phyloP scores from a whole-genome alignment of 2,329 filamentous ascomycete genomes.

The Emergomyces pasteurianus region DNA sequence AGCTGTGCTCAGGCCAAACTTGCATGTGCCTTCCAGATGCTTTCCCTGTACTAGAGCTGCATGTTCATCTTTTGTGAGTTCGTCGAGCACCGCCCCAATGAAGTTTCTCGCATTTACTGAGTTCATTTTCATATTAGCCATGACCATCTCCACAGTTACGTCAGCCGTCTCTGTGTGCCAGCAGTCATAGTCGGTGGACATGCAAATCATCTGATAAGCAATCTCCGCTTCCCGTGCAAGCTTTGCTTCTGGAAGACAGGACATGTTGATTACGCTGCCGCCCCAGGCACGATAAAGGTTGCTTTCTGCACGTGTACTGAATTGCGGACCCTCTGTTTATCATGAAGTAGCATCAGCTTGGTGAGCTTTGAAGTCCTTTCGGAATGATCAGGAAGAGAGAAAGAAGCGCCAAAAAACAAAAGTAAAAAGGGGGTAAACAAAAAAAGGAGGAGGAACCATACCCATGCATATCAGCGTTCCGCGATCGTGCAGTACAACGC shows the following conservation, averaged over 20 bases:
- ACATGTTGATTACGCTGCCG: conserved; percentile 97
- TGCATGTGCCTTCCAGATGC: conserved; percentile 65
- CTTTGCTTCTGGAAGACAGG: conserved; percentile 86
- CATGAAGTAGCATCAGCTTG: neutral
- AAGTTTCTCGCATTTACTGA: conserved; percentile 74
- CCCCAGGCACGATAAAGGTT: conserved; percentile 93
- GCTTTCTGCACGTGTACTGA: conserved; percentile 90
- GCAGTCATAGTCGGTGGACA: conserved; percentile 99
- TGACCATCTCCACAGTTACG: conserved; percentile 93
- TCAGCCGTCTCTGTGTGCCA: conserved; percentile 65
- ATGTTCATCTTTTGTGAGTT: conserved; percentile 67
- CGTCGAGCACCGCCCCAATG: conserved; percentile 76
- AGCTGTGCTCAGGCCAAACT: conserved; percentile 78
- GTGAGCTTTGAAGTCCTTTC: neutral
- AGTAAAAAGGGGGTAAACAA: neutral
- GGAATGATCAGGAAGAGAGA: neutral
- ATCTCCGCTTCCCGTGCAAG: conserved; percentile 93
- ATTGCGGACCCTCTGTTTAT: conserved; percentile 78
- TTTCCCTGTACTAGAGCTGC: conserved; percentile 63
- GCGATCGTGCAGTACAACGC: conserved; percentile 69
- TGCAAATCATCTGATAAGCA: conserved; percentile 96
- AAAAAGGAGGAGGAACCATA: conserved; percentile 27
- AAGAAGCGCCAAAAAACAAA: neutral
- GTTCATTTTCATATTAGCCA: conserved; percentile 93
- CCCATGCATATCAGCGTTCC: conserved; percentile 89